A percentile compares a stretch with the other conserved stretches of the same genome.
Evolutionary conservation across 371 early-diverging fungal species (phyloP).

Genomic region (Syncephalis fuscata): DNA sequence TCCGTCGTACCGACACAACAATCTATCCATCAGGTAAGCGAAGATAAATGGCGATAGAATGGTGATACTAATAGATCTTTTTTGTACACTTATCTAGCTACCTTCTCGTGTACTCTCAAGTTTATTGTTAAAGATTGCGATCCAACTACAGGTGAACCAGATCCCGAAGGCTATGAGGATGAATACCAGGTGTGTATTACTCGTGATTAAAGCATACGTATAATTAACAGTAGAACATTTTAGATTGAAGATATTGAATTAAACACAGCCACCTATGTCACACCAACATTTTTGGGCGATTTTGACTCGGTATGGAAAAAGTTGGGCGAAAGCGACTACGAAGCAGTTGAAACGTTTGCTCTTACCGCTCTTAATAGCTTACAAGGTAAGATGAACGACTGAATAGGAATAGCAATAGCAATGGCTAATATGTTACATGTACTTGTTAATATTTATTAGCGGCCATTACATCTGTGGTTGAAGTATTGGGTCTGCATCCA

Average conservation of each 20-base stretch:
- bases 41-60: too few relatives aligned
- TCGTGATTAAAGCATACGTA: too few relatives aligned
- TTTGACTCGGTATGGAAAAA: slow-evolving; percentile 59
- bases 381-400: slow-evolving; percentile 22
- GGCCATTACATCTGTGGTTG: slow-evolving; percentile 44
- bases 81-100: too few relatives aligned
- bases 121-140: slow-evolving; percentile 91
- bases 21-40: slow-evolving; percentile 31
- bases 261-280: slow-evolving; percentile 72
- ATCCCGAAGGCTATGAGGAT: slow-evolving; percentile 87
- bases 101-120: slow-evolving; percentile 76
- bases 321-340: slow-evolving; percentile 29
- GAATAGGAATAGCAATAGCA: not conserved
- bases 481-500: slow-evolving; percentile 74
- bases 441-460: slow-evolving; percentile 14
- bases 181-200: slow-evolving; percentile 50
- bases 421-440: not conserved
- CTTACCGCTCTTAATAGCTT: slow-evolving; percentile 54
- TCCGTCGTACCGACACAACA: slow-evolving; percentile 33
- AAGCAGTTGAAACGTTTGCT: slow-evolving; percentile 75
- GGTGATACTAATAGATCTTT: too few relatives aligned
- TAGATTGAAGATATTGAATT: slow-evolving; percentile 78
- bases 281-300: slow-evolving; percentile 66
- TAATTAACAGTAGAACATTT: not conserved
- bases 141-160: slow-evolving; percentile 76